These are phyloP conservation scores for Beauveria asiatica DNA, from an alignment of 2,329 filamentous ascomycete genomes.

Conservation along the genomic window DNA sequence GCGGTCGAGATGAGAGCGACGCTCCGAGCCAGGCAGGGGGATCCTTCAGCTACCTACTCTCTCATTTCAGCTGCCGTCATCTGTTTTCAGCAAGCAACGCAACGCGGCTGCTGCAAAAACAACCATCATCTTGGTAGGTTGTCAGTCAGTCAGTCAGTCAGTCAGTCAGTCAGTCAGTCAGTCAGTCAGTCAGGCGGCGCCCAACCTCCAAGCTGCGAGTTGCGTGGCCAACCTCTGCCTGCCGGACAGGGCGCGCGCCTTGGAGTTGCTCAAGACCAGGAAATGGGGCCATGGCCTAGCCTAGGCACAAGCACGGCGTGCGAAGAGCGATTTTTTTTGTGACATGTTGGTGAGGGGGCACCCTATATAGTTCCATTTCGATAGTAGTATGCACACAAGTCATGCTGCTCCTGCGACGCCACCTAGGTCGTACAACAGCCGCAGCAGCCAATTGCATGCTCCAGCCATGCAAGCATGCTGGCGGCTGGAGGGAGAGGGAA, in stretches of 20 bases:
- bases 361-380: constrained; percentile 10
- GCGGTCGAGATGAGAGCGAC: background rate
- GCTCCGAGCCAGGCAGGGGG: background rate
- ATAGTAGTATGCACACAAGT: constrained; percentile 8
- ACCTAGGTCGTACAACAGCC: constrained; percentile 8
- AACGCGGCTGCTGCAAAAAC: background rate
- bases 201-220: background rate
- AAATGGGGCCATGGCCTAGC: constrained; percentile 3
- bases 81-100: background rate
- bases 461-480: constrained; percentile 2
- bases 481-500: constrained; percentile 6
- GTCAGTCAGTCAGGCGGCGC: background rate
- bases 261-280: constrained; percentile 9
- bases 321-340: constrained; percentile 9
- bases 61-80: background rate
- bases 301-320: constrained; percentile 2
- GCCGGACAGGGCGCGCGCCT: background rate
- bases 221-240: constrained; percentile 1
- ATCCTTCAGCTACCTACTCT: background rate
- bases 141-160: too few species aligned
- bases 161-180: too few species aligned
- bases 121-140: background rate
- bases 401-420: constrained; percentile 8
- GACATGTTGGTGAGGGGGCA: constrained; percentile 8
- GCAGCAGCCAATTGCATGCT: constrained; percentile 3